Evolutionary conservation across 225 moss, liverwort and hornwort species (phyloP).

Genomic region (Marchantia polymorpha): DNA sequence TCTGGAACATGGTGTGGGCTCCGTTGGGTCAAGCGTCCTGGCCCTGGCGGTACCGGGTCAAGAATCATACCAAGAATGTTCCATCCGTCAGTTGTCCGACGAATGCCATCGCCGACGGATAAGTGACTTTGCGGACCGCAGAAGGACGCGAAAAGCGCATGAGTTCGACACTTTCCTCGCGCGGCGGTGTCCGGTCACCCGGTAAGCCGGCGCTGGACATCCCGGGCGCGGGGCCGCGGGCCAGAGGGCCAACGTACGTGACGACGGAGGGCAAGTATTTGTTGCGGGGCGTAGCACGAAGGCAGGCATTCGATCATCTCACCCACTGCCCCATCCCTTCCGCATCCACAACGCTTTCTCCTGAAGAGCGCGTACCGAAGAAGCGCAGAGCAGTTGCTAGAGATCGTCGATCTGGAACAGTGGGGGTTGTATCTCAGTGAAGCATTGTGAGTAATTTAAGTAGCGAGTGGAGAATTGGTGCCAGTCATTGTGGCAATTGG

Average conservation of each 20-base stretch:
- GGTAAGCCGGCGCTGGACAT: neutral
- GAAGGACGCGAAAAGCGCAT: neutral
- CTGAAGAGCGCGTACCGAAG: neutral
- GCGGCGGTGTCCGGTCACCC: neutral
- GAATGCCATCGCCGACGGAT: neutral
- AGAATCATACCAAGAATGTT: neutral
- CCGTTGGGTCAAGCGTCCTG: neutral
- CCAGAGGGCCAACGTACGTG: neutral
- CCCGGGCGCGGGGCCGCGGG: slow-evolving; percentile 2
- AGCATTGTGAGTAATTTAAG: neutral
- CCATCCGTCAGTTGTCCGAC: neutral
- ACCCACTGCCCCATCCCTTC: neutral
- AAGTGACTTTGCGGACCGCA: neutral
- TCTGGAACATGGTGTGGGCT: neutral
- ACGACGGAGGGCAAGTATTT: neutral
- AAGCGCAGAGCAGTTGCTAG: neutral
- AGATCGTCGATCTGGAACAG: neutral
- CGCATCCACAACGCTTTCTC: neutral
- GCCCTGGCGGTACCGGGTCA: neutral
- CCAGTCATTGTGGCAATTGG: neutral
- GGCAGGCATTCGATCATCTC: neutral
- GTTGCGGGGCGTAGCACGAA: neutral
- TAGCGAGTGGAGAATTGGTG: neutral
- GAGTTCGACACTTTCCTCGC: neutral
- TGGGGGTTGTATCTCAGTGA: neutral